phyloP scores from a whole-genome alignment of 2,329 filamentous ascomycete genomes.

The Graphiopsis chlorocephala region DNA sequence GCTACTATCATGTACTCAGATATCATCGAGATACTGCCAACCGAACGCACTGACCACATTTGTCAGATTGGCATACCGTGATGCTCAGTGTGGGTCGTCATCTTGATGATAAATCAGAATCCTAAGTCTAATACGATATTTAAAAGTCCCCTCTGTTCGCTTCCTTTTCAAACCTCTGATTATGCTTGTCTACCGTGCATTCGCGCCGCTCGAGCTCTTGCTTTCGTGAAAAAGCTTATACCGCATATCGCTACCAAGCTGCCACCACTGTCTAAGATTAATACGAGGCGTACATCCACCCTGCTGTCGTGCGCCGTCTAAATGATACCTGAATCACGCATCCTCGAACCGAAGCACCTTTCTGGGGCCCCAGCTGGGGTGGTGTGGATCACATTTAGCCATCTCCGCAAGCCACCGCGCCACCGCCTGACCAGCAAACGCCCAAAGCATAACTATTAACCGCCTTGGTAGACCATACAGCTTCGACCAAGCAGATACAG shows the following conservation, averaged over 20 bases:
- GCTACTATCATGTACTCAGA: background rate
- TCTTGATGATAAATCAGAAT: background rate
- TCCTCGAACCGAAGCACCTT: background rate
- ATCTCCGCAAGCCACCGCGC: slow-evolving; percentile 1
- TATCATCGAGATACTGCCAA: background rate
- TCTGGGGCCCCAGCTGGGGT: slow-evolving; percentile 6
- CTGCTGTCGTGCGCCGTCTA: background rate
- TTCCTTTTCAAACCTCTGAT: background rate
- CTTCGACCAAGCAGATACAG: background rate
- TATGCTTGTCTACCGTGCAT: background rate
- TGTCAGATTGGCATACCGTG: background rate
- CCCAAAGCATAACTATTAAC: slow-evolving; percentile 8
- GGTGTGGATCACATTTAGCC: slow-evolving; percentile 7
- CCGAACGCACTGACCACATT: background rate
- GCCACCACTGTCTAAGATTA: background rate
- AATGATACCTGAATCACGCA: background rate
- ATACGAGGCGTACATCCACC: slow-evolving; percentile 3
- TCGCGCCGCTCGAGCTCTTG: background rate
- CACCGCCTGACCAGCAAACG: slow-evolving; percentile 2
- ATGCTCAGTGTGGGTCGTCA: background rate
- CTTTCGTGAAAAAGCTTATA: background rate
- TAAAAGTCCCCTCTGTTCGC: background rate
- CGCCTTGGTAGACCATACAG: slow-evolving; percentile 14
- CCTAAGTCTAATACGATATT: background rate
- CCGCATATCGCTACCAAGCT: background rate